Evolutionary conservation across 768 basidiomycete species (phyloP).

Genomic region (Sistotremastrum niveocremeum): DNA sequence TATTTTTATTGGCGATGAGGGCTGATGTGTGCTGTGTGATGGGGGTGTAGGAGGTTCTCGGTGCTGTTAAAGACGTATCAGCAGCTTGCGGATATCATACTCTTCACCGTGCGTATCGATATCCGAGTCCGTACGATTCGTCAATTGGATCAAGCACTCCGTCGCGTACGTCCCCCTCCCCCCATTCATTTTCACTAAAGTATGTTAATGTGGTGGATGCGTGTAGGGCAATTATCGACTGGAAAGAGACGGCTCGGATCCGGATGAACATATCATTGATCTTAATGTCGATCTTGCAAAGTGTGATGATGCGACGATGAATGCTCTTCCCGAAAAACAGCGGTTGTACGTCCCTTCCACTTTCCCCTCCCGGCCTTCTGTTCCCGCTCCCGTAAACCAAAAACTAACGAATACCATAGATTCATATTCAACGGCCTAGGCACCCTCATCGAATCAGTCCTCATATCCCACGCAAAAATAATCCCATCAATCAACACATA

Average conservation of each 20-base stretch:
- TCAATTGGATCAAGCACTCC: slow-evolving; percentile 68
- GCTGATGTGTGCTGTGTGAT: background rate
- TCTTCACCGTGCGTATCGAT: slow-evolving; percentile 81
- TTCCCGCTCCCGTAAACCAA: background rate
- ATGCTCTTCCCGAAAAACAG: slow-evolving; percentile 48
- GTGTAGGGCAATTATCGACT: slow-evolving; percentile 78
- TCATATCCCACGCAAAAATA: slow-evolving; percentile 61
- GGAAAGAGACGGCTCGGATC: slow-evolving; percentile 77
- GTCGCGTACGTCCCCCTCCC: slow-evolving; percentile 36
- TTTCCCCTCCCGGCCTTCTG: background rate
- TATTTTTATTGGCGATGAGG: no score
- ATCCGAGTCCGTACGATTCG: slow-evolving; percentile 73
- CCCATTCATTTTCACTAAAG: no score
- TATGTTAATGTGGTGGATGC: slow-evolving; percentile 8
- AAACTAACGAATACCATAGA: slow-evolving; percentile 25
- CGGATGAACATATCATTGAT: slow-evolving; percentile 79
- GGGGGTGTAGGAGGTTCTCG: slow-evolving; percentile 71
- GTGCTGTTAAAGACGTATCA: slow-evolving; percentile 83
- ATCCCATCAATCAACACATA: slow-evolving; percentile 56
- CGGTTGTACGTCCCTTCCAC: slow-evolving; percentile 38
- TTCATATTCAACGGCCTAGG: slow-evolving; percentile 83
- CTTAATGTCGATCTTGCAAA: slow-evolving; percentile 68
- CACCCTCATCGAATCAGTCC: slow-evolving; percentile 68
- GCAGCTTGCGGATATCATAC: slow-evolving; percentile 73
- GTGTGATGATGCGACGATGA: slow-evolving; percentile 56